These are phyloP conservation scores for Pichia ethanolica DNA, from an alignment of 805 yeast species.

Conservation along the genomic window DNA sequence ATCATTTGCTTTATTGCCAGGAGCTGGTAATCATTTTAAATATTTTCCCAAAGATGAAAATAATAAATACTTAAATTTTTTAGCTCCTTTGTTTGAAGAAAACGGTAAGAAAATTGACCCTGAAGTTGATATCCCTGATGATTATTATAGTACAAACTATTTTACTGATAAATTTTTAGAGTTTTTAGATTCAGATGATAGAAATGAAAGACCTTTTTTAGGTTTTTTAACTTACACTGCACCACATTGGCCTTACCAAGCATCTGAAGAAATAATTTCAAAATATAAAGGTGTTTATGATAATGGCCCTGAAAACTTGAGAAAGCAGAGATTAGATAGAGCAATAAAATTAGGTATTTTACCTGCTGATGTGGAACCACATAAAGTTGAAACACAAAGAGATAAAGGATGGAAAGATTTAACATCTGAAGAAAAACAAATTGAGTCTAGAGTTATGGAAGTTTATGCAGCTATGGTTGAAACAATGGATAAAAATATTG, in stretches of 20 bases:
- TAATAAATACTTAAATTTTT: conserved; percentile 24
- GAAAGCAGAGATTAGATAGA: conserved; percentile 31
- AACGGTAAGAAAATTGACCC: conserved; percentile 33
- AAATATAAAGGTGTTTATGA: conserved; percentile 43
- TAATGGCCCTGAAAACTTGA: conserved; percentile 40
- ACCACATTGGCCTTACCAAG: conserved; percentile 64
- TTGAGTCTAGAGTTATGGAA: conserved; percentile 43
- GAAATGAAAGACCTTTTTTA: conserved; percentile 45
- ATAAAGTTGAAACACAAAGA: conserved; percentile 35
- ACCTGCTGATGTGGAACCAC: conserved; percentile 37
- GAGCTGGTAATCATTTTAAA: conserved; percentile 51
- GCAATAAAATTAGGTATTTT: conserved; percentile 42
- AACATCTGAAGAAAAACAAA: conserved; percentile 28
- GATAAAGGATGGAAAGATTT: conserved; percentile 38
- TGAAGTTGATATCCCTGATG: conserved; percentile 33
- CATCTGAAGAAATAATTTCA: conserved; percentile 39
- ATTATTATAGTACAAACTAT: conserved; percentile 38
- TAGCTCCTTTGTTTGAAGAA: conserved; percentile 34
- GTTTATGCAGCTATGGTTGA: conserved; percentile 62
- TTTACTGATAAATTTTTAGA: conserved; percentile 32
- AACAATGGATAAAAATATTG: conserved; percentile 43
- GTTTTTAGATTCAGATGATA: conserved; percentile 29
- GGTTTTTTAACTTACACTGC: conserved; percentile 53
- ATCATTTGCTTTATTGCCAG: conserved; percentile 44
- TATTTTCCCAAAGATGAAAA: conserved; percentile 32